Conservation (phyloP, 2,329 filamentous ascomycete species). For the Epichloe festucae region DNA sequence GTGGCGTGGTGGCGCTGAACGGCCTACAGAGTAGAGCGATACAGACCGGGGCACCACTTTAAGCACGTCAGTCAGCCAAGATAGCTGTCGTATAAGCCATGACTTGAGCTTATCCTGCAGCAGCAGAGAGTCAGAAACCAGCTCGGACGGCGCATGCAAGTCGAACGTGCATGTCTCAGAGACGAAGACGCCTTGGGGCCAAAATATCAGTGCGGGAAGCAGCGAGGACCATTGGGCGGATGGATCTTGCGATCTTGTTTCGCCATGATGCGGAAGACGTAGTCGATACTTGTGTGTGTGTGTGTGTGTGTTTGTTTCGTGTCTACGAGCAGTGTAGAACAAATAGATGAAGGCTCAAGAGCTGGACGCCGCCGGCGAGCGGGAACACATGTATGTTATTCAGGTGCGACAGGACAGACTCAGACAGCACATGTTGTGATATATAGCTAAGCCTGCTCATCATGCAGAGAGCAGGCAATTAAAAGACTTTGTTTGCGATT, state of each 20-base stretch:
- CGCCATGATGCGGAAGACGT: background rate
- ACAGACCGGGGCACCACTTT: conserved; percentile 9
- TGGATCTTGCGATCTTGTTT: background rate
- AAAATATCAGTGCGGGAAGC: background rate
- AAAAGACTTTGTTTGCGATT: too few relatives aligned
- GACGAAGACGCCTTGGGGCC: background rate
- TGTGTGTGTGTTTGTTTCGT: too few relatives aligned
- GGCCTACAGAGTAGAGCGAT: conserved; percentile 24
- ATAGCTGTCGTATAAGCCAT: conserved; percentile 4
- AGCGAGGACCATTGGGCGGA: conserved; percentile 1
- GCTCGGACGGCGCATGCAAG: background rate
- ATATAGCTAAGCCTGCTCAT: background rate
- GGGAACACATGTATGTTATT: background rate
- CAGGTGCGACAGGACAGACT: background rate
- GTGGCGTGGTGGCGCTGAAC: conserved; percentile 40
- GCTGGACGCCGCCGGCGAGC: background rate
- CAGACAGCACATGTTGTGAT: background rate
- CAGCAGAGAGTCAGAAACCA: conserved; percentile 5
- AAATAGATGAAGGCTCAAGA: background rate
- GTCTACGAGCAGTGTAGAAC: background rate
- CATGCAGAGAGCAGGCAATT: too few relatives aligned
- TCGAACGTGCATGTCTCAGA: background rate
- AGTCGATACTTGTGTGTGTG: background rate
- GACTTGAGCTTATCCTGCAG: conserved; percentile 8
- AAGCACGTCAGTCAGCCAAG: conserved; percentile 2